These are phyloP conservation scores for Phycomyces blakesleeanus DNA, from an alignment of 192 early-diverging fungal species.

Conservation along the genomic window DNA sequence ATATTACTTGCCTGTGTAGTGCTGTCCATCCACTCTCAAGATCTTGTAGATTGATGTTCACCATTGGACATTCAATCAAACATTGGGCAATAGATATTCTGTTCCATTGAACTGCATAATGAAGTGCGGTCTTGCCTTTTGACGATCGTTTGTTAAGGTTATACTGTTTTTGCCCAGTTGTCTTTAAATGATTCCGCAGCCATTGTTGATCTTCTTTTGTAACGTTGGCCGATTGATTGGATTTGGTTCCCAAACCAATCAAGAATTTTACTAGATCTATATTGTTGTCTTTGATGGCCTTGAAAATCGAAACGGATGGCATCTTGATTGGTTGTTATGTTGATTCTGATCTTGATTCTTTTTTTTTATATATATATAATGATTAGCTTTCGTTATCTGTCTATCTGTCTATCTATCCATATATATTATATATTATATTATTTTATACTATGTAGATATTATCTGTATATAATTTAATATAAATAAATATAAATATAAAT, in stretches of 20 bases:
- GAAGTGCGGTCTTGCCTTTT: constrained; percentile 41
- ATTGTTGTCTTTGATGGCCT: constrained; percentile 34
- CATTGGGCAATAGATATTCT: constrained; percentile 27
- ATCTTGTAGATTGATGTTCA: constrained; percentile 61
- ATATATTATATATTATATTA: too few relatives aligned
- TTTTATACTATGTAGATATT: too few relatives aligned
- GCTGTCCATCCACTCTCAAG: constrained; percentile 68
- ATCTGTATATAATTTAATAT: too few relatives aligned
- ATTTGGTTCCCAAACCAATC: constrained; percentile 13
- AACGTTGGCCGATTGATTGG: constrained; percentile 3
- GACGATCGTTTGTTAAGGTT: constrained; percentile 39
- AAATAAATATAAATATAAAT: too few relatives aligned
- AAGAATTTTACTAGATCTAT: constrained; percentile 29
- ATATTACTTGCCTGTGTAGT: constrained; percentile 53
- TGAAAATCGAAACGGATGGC: constrained; percentile 26
- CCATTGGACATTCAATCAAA: constrained; percentile 36
- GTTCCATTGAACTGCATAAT: constrained; percentile 41
- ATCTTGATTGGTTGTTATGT: too few relatives aligned
- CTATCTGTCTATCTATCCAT: too few relatives aligned
- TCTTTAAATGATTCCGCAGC: constrained; percentile 9
- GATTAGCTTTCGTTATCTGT: too few relatives aligned
- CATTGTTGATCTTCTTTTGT: constrained; percentile 18
- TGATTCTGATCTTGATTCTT: too few relatives aligned
- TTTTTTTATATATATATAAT: too few relatives aligned
- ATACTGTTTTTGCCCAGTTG: constrained; percentile 16